Evolutionary conservation across 1,284 basidiomycete species (phyloP), one percentile per base, ranked within the genome.

Genomic region (Limonomyces culmigenus): DNA sequence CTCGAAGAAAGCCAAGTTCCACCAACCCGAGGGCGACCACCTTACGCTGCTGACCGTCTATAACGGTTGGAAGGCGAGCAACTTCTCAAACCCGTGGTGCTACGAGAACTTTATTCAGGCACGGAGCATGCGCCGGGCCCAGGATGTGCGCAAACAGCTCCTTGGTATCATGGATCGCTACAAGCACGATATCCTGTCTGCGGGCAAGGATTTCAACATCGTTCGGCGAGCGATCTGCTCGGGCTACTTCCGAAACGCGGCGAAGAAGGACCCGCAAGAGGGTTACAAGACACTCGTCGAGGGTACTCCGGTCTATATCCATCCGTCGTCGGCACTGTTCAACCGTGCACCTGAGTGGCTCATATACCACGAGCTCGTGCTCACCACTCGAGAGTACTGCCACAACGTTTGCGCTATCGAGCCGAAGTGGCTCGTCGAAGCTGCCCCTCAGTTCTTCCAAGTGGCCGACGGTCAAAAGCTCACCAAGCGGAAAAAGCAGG

Each of bases 101-200:
- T 91, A 87, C 48, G 87, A 91, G 56, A 98, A 98, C 56, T 98
- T 91, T 51, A 91, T 98, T 34, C 95, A 98, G 55, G 91, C 88
- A 8, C 70, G 95, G 51, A 92, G 88, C 45, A 87, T 99, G 85
- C 70, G 87, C 41, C 71, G 92, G n/a, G 95, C 92, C 3, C 91
- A 96, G 55, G 93, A 98, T 62, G 89, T 98, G 8, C 66, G 93
- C 38, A 98, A 97, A 52, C 93, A 98, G 59, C 61, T 98, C 39
- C 65, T 97, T 32, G 93, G 93, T 41, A 98, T 98, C 54, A 98
- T 99, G 93, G 93, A 99, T 53, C 69, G 95, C 71, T 96, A 97
- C 56, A 95, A 93, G 51, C 92, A 97, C 53, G 92, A 97, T 48
- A 85, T 98, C 42, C 53, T 91, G 17, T 89, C 85, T 5, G 79